Evolutionary conservation across 139 green algal species (phyloP), one percentile per base, ranked within the genome.

Genomic region (Picochlorum costavermella): DNA sequence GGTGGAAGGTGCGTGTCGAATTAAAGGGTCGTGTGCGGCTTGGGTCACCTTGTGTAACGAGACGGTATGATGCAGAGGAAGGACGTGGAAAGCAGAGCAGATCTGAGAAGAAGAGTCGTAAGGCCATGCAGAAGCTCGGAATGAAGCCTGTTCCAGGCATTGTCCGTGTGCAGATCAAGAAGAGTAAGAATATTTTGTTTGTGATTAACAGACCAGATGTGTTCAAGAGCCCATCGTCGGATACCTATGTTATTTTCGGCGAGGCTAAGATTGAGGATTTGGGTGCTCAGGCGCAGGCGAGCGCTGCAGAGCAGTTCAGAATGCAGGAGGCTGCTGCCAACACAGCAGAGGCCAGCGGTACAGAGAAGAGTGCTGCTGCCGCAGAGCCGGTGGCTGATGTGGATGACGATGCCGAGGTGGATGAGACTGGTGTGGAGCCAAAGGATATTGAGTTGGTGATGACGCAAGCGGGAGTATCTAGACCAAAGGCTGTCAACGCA

Each of bases 401-500:
- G 30, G 91, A 95, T 29, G 90, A 92, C 36, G 75, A 63, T 31
- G 89, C 91, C 49, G 83, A 92, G 49, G 87, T 99, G 25, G 94
- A 99, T 71, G 92, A 95, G 74, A 82, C 68, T 33, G 94, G 90
- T 14, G 82, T 99, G 31, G 94, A 98, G 81, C 50, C 83, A 72
- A 99, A 98, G 86, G 94, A 99, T 76, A 95, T 99, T 73, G 94
- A 99, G 78, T 86, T 99, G 50, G 94, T 99, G 46, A 97, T 98
- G 90, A 94, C 88, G 12, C 86, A 97, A 77, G 94, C 94, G 14
- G 86, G 82, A 56, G 94, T 97, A 17, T 83, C 68, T 25, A 76
- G 91, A 10, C 62, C 60, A 31, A 96, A 96, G 82, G 94, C 94
- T 6, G 82, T 98, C 28, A 87, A 85, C 64, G 92, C 94, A 6